Evolutionary conservation across 768 basidiomycete genomes (phyloP).

Genomic region (Mycena latifolia): DNA sequence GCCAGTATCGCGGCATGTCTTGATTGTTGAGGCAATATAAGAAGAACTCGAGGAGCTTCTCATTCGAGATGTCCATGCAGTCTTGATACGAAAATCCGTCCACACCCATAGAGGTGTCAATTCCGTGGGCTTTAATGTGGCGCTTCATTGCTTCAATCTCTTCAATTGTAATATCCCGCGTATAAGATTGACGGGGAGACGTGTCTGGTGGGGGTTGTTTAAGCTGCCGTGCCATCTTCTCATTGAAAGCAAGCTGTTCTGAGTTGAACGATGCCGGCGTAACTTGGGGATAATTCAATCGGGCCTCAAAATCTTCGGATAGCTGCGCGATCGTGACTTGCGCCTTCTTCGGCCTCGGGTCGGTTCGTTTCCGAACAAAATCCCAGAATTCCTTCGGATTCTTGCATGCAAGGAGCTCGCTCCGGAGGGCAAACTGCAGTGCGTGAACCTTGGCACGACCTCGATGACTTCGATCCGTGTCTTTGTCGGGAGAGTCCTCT

Average conservation of each 20-base stretch:
- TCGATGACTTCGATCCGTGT: neutral
- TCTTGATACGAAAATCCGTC: conserved; percentile 1
- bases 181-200: conserved; percentile 6
- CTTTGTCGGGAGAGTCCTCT: neutral
- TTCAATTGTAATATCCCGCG: neutral
- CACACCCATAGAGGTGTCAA: conserved; percentile 4
- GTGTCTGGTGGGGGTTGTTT: neutral
- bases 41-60: neutral
- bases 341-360: neutral
- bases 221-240: neutral
- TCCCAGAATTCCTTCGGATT: neutral
- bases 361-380: neutral
- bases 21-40: conserved; percentile 1
- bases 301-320: neutral
- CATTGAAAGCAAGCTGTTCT: conserved; percentile 2
- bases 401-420: neutral
- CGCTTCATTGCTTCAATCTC: conserved; percentile 3
- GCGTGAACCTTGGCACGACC: conserved; percentile 18
- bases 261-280: neutral
- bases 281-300: neutral
- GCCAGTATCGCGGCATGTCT: neutral
- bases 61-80: conserved; percentile 1
- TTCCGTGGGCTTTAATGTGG: neutral
- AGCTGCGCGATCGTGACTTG: neutral
- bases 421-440: neutral